These are phyloP conservation scores for Candida ficus DNA, from an alignment of 805 yeast genomes.

Conservation along the genomic window DNA sequence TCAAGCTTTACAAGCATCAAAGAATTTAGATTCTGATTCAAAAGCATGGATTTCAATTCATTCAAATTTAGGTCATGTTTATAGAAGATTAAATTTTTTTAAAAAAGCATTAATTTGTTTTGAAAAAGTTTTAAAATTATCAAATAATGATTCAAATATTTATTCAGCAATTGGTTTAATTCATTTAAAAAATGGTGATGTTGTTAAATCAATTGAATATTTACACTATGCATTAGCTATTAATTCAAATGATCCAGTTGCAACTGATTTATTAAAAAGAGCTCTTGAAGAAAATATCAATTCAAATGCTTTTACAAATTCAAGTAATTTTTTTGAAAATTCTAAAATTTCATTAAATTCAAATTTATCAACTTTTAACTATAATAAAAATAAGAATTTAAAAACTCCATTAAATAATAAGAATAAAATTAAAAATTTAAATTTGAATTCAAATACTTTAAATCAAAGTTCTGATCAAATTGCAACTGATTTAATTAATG, in stretches of 20 bases:
- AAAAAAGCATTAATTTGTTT: slow-evolving; percentile 72
- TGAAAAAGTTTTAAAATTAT: slow-evolving; percentile 63
- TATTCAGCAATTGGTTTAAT: slow-evolving; percentile 83
- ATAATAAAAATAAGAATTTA: slow-evolving; percentile 10
- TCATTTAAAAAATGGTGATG: slow-evolving; percentile 61
- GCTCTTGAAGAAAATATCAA: slow-evolving; percentile 60
- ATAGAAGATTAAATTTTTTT: slow-evolving; percentile 56
- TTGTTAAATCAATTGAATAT: slow-evolving; percentile 63
- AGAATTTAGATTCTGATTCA: slow-evolving; percentile 66
- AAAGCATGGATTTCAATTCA: slow-evolving; percentile 83
- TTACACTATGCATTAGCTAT: slow-evolving; percentile 80
- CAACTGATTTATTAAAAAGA: slow-evolving; percentile 71
- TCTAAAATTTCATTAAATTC: slow-evolving; percentile 24
- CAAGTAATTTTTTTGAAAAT: slow-evolving; percentile 24
- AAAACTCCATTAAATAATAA: slow-evolving; percentile 26
- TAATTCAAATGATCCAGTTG: slow-evolving; percentile 76
- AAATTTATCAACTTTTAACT: slow-evolving; percentile 25
- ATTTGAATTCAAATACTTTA: slow-evolving; percentile 10
- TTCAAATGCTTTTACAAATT: slow-evolving; percentile 1
- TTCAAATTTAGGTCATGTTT: slow-evolving; percentile 85
- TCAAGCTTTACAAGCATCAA: slow-evolving; percentile 68
- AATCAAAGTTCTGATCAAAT: slow-evolving; percentile 20
- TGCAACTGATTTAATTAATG: slow-evolving; percentile 25
- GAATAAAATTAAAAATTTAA: slow-evolving; percentile 12
- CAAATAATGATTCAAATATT: slow-evolving; percentile 68